Conservation (phyloP, 371 early-diverging fungal genomes). For the Syncephalastrum racemosum region DNA sequence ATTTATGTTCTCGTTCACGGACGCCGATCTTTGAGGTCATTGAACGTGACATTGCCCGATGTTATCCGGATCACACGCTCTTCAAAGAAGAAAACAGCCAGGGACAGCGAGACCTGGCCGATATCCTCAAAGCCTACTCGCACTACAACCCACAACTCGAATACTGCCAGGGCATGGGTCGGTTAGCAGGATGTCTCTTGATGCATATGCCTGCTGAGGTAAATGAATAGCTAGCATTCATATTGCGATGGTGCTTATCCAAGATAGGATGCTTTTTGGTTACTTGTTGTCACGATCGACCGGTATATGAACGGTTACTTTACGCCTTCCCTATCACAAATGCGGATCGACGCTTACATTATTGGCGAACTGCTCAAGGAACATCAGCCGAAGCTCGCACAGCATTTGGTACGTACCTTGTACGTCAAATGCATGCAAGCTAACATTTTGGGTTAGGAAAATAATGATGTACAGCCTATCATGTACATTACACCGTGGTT, state of each 20-base stretch:
- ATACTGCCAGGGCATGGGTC: slow-evolving; percentile 97
- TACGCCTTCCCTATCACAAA: slow-evolving; percentile 69
- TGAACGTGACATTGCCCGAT: slow-evolving; percentile 80
- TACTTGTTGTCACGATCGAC: slow-evolving; percentile 78
- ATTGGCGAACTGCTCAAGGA: slow-evolving; percentile 79
- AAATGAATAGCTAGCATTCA: neutral
- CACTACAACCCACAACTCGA: slow-evolving; percentile 87
- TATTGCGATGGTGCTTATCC: neutral
- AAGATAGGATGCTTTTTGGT: slow-evolving; percentile 81
- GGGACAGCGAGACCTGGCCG: slow-evolving; percentile 70
- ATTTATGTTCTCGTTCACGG: slow-evolving; percentile 16
- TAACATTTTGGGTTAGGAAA: slow-evolving; percentile 27
- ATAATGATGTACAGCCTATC: slow-evolving; percentile 78
- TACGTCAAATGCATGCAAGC: neutral
- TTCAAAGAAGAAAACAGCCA: slow-evolving; percentile 68
- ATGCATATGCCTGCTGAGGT: slow-evolving; percentile 85
- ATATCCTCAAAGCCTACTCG: slow-evolving; percentile 84
- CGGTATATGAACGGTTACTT: slow-evolving; percentile 78
- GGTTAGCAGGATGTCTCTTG: slow-evolving; percentile 87
- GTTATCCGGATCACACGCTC: slow-evolving; percentile 84
- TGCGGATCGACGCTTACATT: slow-evolving; percentile 81
- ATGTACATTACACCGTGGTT: slow-evolving; percentile 96
- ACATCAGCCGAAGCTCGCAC: slow-evolving; percentile 70
- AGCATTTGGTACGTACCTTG: slow-evolving; percentile 61
- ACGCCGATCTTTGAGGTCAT: slow-evolving; percentile 68